phyloP scores from a whole-genome alignment of 2,329 filamentous ascomycete genomes.

The Talaromyces sp. region DNA sequence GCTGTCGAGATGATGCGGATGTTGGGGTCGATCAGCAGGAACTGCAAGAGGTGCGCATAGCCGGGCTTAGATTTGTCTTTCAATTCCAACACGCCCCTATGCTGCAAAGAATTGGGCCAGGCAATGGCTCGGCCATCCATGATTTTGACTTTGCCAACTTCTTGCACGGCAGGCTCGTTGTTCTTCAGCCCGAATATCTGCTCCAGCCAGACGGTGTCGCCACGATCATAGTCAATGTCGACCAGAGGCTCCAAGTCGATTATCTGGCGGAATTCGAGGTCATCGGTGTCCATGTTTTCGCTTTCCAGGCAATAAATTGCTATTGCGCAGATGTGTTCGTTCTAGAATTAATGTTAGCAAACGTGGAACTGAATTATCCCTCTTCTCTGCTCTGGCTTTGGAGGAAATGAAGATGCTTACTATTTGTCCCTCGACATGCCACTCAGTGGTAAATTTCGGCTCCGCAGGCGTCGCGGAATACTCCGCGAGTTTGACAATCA shows the following conservation, averaged over 20 bases:
- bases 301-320: constrained; percentile 58
- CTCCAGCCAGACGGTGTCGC: constrained; percentile 25
- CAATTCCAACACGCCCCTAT: constrained; percentile 47
- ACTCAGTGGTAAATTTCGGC: constrained; percentile 45
- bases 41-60: constrained; percentile 48
- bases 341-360: constrained; percentile 29
- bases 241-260: constrained; percentile 24
- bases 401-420: constrained; percentile 14
- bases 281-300: constrained; percentile 53
- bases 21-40: constrained; percentile 56
- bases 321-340: constrained; percentile 60
- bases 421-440: constrained; percentile 45
- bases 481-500: constrained; percentile 58
- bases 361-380: no score
- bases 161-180: constrained; percentile 20
- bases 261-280: constrained; percentile 47
- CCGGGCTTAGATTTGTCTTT: constrained; percentile 47
- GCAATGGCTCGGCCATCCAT: constrained; percentile 17
- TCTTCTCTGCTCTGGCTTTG: no score
- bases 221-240: constrained; percentile 24
- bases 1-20: constrained; percentile 48
- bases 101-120: constrained; percentile 40
- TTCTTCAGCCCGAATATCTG: constrained; percentile 23
- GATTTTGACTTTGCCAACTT: constrained; percentile 16
- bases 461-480: constrained; percentile 55